Evolutionary conservation across 371 early-diverging fungal species (phyloP).

Genomic region (Mortierella sp.): DNA sequence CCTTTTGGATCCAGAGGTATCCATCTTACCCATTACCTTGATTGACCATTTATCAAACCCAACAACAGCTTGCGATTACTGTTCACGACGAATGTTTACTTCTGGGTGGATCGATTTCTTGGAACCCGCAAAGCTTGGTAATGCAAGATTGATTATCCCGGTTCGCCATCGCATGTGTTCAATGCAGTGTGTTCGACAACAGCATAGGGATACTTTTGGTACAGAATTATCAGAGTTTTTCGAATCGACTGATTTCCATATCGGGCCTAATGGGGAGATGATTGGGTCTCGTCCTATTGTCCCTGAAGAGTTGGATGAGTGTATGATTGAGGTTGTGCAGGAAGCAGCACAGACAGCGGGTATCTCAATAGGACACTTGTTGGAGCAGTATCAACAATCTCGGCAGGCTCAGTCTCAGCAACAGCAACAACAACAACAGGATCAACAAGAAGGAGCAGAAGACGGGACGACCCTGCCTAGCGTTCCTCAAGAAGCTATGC

Average conservation of each 20-base stretch:
- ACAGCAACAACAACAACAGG: slow-evolving; percentile 4
- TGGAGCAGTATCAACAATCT: slow-evolving; percentile 45
- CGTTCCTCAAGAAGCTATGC: background rate
- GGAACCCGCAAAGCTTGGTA: slow-evolving; percentile 45
- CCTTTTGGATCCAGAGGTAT: slow-evolving; percentile 37
- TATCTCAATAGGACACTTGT: slow-evolving; percentile 35
- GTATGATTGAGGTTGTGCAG: slow-evolving; percentile 54
- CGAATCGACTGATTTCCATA: slow-evolving; percentile 44
- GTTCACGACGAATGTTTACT: slow-evolving; percentile 39
- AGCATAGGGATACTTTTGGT: slow-evolving; percentile 44
- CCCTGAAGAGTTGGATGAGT: slow-evolving; percentile 43
- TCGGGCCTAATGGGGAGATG: slow-evolving; percentile 46
- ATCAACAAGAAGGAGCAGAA: background rate
- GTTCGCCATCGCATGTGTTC: slow-evolving; percentile 55
- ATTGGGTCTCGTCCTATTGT: slow-evolving; percentile 44
- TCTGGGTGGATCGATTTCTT: slow-evolving; percentile 53
- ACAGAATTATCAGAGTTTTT: slow-evolving; percentile 39
- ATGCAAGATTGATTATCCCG: slow-evolving; percentile 36
- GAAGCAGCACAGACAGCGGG: slow-evolving; percentile 50
- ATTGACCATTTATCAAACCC: slow-evolving; percentile 31
- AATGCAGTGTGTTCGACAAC: slow-evolving; percentile 35
- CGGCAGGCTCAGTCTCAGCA: slow-evolving; percentile 15
- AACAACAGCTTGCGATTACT: slow-evolving; percentile 43
- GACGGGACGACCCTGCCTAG: background rate
- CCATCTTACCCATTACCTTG: slow-evolving; percentile 29